Percentiles rank a stretch among this genome's conserved stretches.
These are phyloP conservation scores for Hyaloscypha hepaticicola DNA, from an alignment of 495 filamentous ascomycete species.

Conservation along the genomic window DNA sequence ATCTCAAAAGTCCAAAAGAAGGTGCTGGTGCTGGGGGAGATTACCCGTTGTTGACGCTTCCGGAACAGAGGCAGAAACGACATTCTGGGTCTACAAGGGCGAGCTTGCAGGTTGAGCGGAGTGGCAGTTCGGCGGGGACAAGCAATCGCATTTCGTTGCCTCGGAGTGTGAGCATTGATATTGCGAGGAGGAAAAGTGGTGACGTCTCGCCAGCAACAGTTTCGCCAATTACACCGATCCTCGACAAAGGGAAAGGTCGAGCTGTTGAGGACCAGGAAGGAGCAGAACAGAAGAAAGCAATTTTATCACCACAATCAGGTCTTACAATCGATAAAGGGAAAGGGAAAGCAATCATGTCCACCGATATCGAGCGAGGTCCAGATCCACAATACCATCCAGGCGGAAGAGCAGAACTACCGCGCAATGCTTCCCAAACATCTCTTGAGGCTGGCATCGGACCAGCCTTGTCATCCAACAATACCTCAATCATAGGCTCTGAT, in stretches of 20 bases:
- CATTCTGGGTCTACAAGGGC: conserved; percentile 50
- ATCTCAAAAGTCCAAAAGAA: conserved; percentile 34
- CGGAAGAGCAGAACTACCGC: conserved; percentile 28
- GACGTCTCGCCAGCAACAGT: conserved; percentile 9
- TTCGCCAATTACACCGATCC: conserved; percentile 8
- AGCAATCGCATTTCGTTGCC: conserved; percentile 62
- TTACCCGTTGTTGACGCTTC: conserved; percentile 67
- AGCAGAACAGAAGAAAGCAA: conserved; percentile 31
- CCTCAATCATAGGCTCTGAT: conserved; percentile 53
- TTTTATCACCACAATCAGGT: conserved; percentile 27
- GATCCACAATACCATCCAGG: conserved; percentile 27
- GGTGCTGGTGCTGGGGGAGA: conserved; percentile 52
- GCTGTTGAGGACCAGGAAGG: conserved; percentile 15
- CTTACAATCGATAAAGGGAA: conserved; percentile 46
- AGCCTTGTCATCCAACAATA: conserved; percentile 47
- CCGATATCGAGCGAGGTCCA: conserved; percentile 51
- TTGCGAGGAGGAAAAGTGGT: conserved; percentile 39
- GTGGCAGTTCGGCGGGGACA: conserved; percentile 56
- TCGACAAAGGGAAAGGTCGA: conserved; percentile 32
- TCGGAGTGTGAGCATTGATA: conserved; percentile 44
- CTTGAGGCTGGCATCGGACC: conserved; percentile 45
- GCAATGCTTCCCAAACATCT: conserved; percentile 40
- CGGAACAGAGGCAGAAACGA: conserved; percentile 62
- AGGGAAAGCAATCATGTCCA: conserved; percentile 42
- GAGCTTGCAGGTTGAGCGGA: conserved; percentile 66